phyloP scores from a whole-genome alignment of 148 eudicot species.

The Cornus suecica region DNA sequence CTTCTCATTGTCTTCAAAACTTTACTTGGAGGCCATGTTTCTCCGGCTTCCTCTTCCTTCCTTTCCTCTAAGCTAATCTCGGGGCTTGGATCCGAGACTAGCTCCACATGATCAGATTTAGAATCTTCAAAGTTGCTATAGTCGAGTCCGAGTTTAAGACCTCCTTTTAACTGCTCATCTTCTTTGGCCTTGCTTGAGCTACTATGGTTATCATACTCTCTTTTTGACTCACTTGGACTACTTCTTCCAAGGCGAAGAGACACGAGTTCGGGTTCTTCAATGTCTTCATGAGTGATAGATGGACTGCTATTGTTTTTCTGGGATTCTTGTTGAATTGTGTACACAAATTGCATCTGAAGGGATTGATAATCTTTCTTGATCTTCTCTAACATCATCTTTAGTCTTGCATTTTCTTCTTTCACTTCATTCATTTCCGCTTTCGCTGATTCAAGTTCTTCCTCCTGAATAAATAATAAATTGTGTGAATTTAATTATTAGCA shows the following conservation, averaged over 20 bases:
- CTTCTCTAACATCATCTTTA: conserved; percentile 42
- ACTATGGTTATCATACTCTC: conserved; percentile 14
- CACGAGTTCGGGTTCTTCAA: conserved; percentile 46
- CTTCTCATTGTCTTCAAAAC: conserved; percentile 36
- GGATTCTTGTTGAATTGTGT: conserved; percentile 31
- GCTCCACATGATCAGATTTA: conserved; percentile 23
- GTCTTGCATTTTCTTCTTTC: conserved; percentile 54
- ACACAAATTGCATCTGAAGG: conserved; percentile 42
- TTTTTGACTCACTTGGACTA: conserved; percentile 23
- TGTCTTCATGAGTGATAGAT: conserved; percentile 12
- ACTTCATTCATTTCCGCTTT: conserved; percentile 47
- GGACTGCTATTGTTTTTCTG: conserved; percentile 12
- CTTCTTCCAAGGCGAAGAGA: conserved; percentile 62
- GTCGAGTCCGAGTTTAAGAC: conserved; percentile 46
- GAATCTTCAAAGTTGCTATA: conserved; percentile 12
- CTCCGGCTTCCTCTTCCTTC: conserved; percentile 38
- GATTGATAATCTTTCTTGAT: conserved; percentile 52
- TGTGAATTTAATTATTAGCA: too few species aligned
- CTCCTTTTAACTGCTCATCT: conserved; percentile 22
- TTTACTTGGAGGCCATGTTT: conserved; percentile 48
- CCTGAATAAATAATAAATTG: conserved; percentile 24
- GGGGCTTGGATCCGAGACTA: conserved; percentile 23
- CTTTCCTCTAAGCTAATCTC: conserved; percentile 29
- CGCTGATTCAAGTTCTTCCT: conserved; percentile 43
- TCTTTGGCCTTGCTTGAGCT: conserved; percentile 22